Evolutionary conservation across 2,329 filamentous ascomycete genomes (phyloP), one percentile per base, ranked within the genome.

Genomic region (Xylariaceae sp.): DNA sequence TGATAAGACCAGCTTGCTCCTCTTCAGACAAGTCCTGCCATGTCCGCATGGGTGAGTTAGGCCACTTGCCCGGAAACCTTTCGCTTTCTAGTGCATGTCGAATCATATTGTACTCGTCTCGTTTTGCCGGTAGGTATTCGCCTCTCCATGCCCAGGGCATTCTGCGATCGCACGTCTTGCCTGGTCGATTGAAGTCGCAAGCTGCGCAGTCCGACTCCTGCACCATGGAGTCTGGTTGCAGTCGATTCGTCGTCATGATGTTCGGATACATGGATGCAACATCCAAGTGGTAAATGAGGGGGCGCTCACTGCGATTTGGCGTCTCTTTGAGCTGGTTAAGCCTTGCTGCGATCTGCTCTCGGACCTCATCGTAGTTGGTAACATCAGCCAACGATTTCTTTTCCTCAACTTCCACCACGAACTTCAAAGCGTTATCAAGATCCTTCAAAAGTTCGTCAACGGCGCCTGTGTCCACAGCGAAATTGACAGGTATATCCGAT

Each of bases 191-290:
- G 73, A 98, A 98, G 63, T 98, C 94, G 64, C 94, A 98, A 9
- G 93, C 90, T 3, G 93, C 93, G 57, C 94, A 98, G 56, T 95
- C 89, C 0, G 90, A 88, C 62, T 98, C 94, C 36, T 91, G 74
- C 40, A 98, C 94, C 89, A 98, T 95, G n/a, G 93, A 97, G 64
- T 98, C 93, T 0, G 93, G 93, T 55, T 98, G 93, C 35, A 98
- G 67, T 63, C 93, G 86, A 64, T 98, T 98, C 1, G 93, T 98
- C 2, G 94, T 98, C 94, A 98, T 98, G 63, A 98, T 98, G 65
- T 98, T 98, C 9, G 93, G 93, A 62, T 98, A 98, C 93, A 98
- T 98, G 45, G 93, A 96, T 15, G 93, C 93, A 44, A 98, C 94
- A 60, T 98, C 93, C 68, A 98, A 73, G 74, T 98, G 93, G 67